phyloP scores from a whole-genome alignment of 108 stramenopile species.

The Fistulifera pelliculosa region DNA sequence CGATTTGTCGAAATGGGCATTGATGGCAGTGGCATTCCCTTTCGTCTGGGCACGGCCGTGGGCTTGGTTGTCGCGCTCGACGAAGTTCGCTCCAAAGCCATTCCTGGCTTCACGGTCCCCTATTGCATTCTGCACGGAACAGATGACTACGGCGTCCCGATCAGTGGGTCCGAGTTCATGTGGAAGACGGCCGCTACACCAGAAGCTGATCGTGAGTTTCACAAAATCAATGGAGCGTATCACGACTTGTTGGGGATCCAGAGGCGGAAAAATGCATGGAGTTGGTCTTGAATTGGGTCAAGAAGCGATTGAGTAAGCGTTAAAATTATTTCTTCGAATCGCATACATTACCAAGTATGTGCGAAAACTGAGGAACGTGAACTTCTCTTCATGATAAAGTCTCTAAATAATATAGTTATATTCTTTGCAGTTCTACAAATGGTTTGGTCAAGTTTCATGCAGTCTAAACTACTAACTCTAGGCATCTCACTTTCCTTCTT shows the following conservation, averaged over 20 bases:
- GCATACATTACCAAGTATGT: no score
- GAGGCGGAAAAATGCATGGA: conserved; percentile 25
- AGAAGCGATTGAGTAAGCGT: conserved; percentile 15
- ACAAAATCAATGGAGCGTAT: conserved; percentile 19
- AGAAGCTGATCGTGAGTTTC: conserved; percentile 16
- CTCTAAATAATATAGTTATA: no score
- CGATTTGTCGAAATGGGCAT: conserved; percentile 16
- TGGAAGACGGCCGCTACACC: conserved; percentile 18
- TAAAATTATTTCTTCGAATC: no score
- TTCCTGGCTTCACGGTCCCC: conserved; percentile 31
- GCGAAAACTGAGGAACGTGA: no score
- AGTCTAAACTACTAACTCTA: no score
- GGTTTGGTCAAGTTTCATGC: no score
- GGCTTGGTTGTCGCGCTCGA: conserved; percentile 29
- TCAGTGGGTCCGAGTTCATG: conserved; percentile 32
- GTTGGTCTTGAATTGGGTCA: conserved; percentile 14
- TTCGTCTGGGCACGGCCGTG: conserved; percentile 44
- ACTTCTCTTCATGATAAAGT: no score
- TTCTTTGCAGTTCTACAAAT: no score
- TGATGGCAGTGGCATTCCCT: conserved; percentile 22
- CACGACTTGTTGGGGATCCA: conserved; percentile 40
- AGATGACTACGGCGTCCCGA: conserved; percentile 36
- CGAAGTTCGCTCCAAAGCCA: conserved; percentile 20
- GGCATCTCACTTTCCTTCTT: not conserved
- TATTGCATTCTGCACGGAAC: conserved; percentile 43